Percentiles rank a stretch among this genome's conserved stretches.
These are phyloP conservation scores for Xylariomycetidae sp. DNA, from an alignment of 2,329 filamentous ascomycete species.

Conservation along the genomic window DNA sequence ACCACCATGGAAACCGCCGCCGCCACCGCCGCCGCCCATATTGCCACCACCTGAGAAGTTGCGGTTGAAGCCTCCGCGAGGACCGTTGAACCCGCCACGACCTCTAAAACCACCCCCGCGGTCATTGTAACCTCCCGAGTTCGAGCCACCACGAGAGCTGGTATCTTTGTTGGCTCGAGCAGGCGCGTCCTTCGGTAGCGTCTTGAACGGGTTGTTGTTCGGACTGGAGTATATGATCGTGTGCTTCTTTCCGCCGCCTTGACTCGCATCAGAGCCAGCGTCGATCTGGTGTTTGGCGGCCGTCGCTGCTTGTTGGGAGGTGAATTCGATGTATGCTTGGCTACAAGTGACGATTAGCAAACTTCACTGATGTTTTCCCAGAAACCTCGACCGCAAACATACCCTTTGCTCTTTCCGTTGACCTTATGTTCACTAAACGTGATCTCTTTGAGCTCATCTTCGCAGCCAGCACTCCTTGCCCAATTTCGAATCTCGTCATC, in stretches of 20 bases:
- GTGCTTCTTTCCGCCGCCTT: slow-evolving; percentile 63
- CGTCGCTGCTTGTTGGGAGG: slow-evolving; percentile 76
- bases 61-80: slow-evolving; percentile 27
- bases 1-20: slow-evolving; percentile 24
- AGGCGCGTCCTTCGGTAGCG: slow-evolving; percentile 82
- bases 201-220: slow-evolving; percentile 81
- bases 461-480: slow-evolving; percentile 72
- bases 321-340: slow-evolving; percentile 81
- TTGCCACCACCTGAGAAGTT: slow-evolving; percentile 23
- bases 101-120: slow-evolving; percentile 25
- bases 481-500: slow-evolving; percentile 93
- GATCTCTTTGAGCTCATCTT: slow-evolving; percentile 83
- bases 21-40: slow-evolving; percentile 13
- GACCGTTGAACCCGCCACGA: slow-evolving; percentile 25
- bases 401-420: slow-evolving; percentile 98
- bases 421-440: slow-evolving; percentile 99
- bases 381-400: slow-evolving; percentile 27
- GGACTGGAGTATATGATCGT: slow-evolving; percentile 72
- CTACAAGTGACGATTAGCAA: slow-evolving; percentile 31
- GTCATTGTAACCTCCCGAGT: slow-evolving; percentile 46
- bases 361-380: not conserved
- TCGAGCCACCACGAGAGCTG: slow-evolving; percentile 46
- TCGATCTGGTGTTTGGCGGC: slow-evolving; percentile 82
- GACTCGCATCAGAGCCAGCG: slow-evolving; percentile 42
- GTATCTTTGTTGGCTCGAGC: slow-evolving; percentile 60